phyloP scores from a whole-genome alignment of 495 filamentous ascomycete species.

The Xylaria scruposa region DNA sequence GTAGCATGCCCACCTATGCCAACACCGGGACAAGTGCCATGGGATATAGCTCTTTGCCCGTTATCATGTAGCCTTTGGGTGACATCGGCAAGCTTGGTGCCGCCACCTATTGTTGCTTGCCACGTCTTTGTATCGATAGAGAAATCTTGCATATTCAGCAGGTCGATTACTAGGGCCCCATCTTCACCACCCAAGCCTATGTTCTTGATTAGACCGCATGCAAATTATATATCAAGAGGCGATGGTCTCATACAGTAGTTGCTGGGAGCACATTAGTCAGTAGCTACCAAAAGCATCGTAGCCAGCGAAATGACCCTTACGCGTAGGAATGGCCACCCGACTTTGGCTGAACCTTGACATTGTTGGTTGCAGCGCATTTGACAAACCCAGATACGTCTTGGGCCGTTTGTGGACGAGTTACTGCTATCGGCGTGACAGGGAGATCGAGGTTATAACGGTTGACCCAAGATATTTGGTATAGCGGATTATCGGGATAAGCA shows the following conservation, averaged over 20 bases:
- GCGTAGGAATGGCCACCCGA: constrained; percentile 78
- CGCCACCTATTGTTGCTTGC: constrained; percentile 70
- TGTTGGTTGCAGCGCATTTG: constrained; percentile 60
- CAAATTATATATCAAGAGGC: not conserved
- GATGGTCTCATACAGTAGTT: constrained; percentile 42
- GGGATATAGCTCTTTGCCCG: constrained; percentile 69
- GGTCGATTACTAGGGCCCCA: constrained; percentile 64
- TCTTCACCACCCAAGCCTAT: constrained; percentile 60
- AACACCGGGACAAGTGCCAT: constrained; percentile 67
- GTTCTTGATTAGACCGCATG: constrained; percentile 37
- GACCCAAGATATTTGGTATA: constrained; percentile 53
- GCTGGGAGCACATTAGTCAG: constrained; percentile 30
- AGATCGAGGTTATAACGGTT: constrained; percentile 70
- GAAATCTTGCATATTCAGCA: constrained; percentile 62
- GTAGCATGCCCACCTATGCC: constrained; percentile 78
- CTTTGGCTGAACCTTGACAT: constrained; percentile 69
- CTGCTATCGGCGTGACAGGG: constrained; percentile 63
- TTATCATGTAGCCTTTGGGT: constrained; percentile 62
- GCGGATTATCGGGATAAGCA: constrained; percentile 44
- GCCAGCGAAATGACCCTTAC: constrained; percentile 35
- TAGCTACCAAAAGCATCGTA: not conserved
- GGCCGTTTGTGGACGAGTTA: constrained; percentile 64
- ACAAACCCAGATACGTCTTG: constrained; percentile 66
- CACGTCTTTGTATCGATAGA: constrained; percentile 60
- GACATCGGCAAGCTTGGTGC: constrained; percentile 67